phyloP scores from a whole-genome alignment of 1,139 yeast species.

The Komagataea norvegica region DNA sequence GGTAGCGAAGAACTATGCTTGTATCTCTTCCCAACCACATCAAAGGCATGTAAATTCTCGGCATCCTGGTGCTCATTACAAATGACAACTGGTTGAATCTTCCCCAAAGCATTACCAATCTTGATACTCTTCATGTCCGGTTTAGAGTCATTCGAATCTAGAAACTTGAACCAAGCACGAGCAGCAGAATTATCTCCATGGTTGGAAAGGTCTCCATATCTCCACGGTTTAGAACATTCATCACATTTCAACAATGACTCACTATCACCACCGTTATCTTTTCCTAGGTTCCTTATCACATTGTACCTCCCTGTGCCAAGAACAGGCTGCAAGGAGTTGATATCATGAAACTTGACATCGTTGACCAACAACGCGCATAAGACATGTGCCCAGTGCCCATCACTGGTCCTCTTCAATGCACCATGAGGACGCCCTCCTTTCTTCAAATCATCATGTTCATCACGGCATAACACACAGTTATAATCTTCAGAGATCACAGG shows the following conservation, averaged over 20 bases:
- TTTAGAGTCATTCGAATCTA: conserved; percentile 22
- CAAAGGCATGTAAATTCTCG: conserved; percentile 25
- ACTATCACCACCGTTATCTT: background rate
- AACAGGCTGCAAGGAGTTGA: conserved; percentile 42
- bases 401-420: conserved; percentile 64
- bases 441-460: too few species aligned
- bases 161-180: conserved; percentile 22
- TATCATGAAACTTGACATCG: conserved; percentile 38
- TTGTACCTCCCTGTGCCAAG: conserved; percentile 22
- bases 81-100: conserved; percentile 37
- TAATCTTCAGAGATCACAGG: conserved; percentile 58
- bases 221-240: conserved; percentile 10
- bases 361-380: conserved; percentile 62
- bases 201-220: conserved; percentile 4
- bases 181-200: conserved; percentile 1
- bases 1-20: conserved; percentile 28
- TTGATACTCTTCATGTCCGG: conserved; percentile 29
- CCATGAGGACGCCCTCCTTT: conserved; percentile 42
- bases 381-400: conserved; percentile 79
- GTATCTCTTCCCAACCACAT: conserved; percentile 36
- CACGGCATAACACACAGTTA: conserved; percentile 63
- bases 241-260: conserved; percentile 10
- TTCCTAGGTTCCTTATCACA: conserved; percentile 1
- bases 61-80: conserved; percentile 39
- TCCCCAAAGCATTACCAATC: conserved; percentile 32